Percentiles rank a stretch among this genome's conserved stretches.
Conservation (phyloP, 441 rosid species). For the Sinapis alba region DNA sequence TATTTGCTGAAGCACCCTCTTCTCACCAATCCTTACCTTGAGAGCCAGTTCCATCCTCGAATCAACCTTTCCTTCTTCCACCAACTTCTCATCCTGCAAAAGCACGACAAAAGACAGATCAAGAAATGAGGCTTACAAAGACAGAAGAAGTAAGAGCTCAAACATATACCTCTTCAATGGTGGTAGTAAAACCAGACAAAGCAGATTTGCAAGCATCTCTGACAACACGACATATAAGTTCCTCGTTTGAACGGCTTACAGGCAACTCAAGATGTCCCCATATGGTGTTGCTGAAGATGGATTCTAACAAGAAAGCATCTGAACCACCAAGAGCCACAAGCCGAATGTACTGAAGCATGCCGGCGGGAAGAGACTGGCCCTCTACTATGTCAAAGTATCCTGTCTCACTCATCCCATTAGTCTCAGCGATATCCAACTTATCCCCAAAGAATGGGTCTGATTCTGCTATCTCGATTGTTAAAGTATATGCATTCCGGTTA, state of each 20-base stretch:
- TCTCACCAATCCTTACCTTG: conserved; percentile 80
- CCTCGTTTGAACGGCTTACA: conserved; percentile 80
- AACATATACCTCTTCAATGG: conserved; percentile 67
- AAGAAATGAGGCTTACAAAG: neutral
- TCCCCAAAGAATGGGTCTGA: conserved; percentile 60
- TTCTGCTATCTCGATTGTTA: conserved; percentile 71
- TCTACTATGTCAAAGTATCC: conserved; percentile 50
- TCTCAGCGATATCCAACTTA: conserved; percentile 89
- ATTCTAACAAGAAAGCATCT: conserved; percentile 90
- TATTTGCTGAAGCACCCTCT: conserved; percentile 77
- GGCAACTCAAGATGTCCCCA: conserved; percentile 95
- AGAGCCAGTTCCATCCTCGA: conserved; percentile 62
- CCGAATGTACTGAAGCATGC: conserved; percentile 75
- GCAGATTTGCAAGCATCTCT: conserved; percentile 89
- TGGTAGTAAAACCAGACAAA: conserved; percentile 67
- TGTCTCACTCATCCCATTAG: conserved; percentile 71
- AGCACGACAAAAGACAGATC: conserved; percentile 1
- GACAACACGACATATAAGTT: conserved; percentile 75
- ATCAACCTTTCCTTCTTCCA: conserved; percentile 50
- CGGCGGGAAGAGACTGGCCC: conserved; percentile 70
- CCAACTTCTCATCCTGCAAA: conserved; percentile 73
- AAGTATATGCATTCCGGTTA: conserved; percentile 67
- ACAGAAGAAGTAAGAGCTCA: conserved; percentile 11
- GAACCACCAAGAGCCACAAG: conserved; percentile 82
- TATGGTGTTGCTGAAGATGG: conserved; percentile 73